phyloP scores from a whole-genome alignment of 768 basidiomycete genomes.

The Naganishia onofrii region DNA sequence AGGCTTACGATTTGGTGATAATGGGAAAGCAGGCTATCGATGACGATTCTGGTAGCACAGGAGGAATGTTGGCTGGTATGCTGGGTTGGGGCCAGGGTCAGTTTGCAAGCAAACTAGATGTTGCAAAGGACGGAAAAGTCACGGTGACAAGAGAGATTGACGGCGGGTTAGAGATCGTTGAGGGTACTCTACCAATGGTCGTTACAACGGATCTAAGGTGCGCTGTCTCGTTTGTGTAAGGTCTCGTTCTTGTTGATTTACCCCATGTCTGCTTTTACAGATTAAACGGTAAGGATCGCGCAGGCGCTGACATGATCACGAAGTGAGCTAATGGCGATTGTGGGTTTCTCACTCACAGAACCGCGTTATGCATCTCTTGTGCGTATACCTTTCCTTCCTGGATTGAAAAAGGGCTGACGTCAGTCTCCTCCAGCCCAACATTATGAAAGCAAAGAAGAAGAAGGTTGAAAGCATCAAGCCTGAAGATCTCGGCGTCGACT shows the following conservation, averaged over 20 bases:
- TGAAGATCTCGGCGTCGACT: conserved; percentile 76
- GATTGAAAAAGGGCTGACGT: not conserved
- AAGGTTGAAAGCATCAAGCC: conserved; percentile 78
- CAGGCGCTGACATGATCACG: conserved; percentile 29
- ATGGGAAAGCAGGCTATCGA: conserved; percentile 98
- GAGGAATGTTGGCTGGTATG: conserved; percentile 93
- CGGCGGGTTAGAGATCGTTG: conserved; percentile 82
- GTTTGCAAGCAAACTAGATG: conserved; percentile 79
- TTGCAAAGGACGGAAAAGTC: conserved; percentile 66
- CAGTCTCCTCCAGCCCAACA: conserved; percentile 44
- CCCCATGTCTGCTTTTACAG: conserved; percentile 52
- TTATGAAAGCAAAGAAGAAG: conserved; percentile 87
- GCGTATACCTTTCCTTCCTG: conserved; percentile 18
- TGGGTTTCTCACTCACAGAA: conserved; percentile 58
- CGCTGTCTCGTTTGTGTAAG: not conserved
- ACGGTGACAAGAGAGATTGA: conserved; percentile 86
- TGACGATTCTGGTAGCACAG: conserved; percentile 91
- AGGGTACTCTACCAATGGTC: conserved; percentile 73
- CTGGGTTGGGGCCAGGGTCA: conserved; percentile 91
- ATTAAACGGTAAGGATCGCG: conserved; percentile 63
- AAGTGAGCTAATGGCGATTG: no score
- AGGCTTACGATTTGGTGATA: conserved; percentile 78
- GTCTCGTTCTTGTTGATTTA: conserved; percentile 6
- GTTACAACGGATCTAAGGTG: conserved; percentile 89
- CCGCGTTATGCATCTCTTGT: conserved; percentile 90